Evolutionary conservation across 331 rosid species (phyloP), one percentile per base, ranked within the genome.

Genomic region (Acacia pycnantha): DNA sequence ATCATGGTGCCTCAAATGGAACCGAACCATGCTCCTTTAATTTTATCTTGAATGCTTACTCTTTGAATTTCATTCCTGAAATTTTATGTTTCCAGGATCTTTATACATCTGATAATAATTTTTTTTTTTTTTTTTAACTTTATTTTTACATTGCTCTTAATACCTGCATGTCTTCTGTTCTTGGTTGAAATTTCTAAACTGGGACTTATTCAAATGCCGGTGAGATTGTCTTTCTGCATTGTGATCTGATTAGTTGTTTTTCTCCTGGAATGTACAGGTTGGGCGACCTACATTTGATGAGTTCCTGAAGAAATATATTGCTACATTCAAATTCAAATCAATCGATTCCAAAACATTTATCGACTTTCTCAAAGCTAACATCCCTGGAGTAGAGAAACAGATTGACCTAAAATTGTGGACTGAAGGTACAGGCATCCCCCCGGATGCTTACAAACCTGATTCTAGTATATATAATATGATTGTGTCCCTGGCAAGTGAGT

Each of bases 351-450:
- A 92, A 43, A 87, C 97, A 40, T 92, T 96, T 85, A 82, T 96
- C 21, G 86, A 91, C 37, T 94, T 94, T 84, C 91, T 96, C 79
- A 94, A 90, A 87, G 89, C 87, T 40, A 92, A 89, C 82, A 84
- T 96, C 64, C 97, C 97, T 74, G 98, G 94, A 84, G 92, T 94
- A 77, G 99, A 91, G 89, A 87, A 86, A 27, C 87, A 90, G 65
- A 81, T 96, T 83, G 97, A 96, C 85, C 80, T 96, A 26, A 82
- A 82, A 13, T 19, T 90, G 78, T 96, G 98, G 99, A 96, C 97
- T 19, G 97, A 94, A 88, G 97, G 99, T 70, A 92, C 97, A 24
- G 98, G 99, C 75, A 87, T 96, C 84, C 99, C 97, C 26, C 88
- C 94, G 0, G 99, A 96, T 90, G 98, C 97, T 19, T 77, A 79